Evolutionary conservation across 2,329 filamentous ascomycete species (phyloP).

Genomic region (Gremmenia infestans): DNA sequence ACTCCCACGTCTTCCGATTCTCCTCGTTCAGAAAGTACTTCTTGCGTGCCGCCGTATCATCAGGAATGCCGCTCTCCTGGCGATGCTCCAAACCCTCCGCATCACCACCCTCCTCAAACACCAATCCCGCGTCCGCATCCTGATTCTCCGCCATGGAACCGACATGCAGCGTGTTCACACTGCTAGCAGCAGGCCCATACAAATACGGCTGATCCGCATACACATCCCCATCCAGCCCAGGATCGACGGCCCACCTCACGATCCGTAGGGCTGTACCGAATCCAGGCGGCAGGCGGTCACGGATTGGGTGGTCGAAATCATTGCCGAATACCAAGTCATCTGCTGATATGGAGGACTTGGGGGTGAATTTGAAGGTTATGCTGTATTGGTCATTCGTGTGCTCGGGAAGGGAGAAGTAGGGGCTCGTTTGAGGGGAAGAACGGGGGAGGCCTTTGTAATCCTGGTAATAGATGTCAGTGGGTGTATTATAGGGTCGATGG

Average conservation of each 20-base stretch:
- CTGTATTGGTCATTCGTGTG: constrained; percentile 80
- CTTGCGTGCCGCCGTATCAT: constrained; percentile 42
- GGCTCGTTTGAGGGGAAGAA: constrained; percentile 60
- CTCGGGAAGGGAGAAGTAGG: constrained; percentile 70
- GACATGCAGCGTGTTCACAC: constrained; percentile 71
- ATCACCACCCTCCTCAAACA: constrained; percentile 36
- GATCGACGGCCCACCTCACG: constrained; percentile 87
- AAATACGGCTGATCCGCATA: constrained; percentile 83
- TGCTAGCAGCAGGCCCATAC: constrained; percentile 75
- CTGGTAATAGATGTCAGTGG: constrained; percentile 16
- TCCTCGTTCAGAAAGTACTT: constrained; percentile 55
- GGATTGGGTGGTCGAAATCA: constrained; percentile 88
- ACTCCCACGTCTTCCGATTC: constrained; percentile 52
- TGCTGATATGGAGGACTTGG: constrained; percentile 42
- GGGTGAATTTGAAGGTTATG: constrained; percentile 73
- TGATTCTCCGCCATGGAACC: constrained; percentile 37
- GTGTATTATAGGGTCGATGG: constrained; percentile 24
- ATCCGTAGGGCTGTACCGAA: constrained; percentile 81
- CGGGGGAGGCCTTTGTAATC: constrained; percentile 65
- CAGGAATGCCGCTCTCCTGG: constrained; percentile 36
- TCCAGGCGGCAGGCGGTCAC: constrained; percentile 78
- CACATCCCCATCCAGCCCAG: constrained; percentile 82
- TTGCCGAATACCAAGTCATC: constrained; percentile 84
- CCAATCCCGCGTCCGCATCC: constrained; percentile 32
- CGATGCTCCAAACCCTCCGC: constrained; percentile 39